A percentile compares a stretch with the other conserved stretches of the same genome.
Conservation (phyloP, 83 land plant species). For the Thuja plicata region DNA sequence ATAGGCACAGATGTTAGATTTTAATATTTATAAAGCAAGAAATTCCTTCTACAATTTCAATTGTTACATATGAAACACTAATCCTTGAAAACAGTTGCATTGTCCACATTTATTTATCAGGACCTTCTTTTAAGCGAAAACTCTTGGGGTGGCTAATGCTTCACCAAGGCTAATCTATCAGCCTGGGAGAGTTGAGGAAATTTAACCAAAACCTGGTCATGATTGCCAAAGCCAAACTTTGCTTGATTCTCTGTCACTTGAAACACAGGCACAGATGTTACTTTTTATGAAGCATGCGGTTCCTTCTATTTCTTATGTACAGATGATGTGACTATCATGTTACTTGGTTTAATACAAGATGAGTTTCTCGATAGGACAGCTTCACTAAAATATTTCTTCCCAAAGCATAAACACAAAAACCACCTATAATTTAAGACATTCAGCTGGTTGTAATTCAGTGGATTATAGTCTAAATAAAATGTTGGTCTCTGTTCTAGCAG, state of each 20-base stretch:
- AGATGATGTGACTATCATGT: neutral
- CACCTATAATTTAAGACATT: neutral
- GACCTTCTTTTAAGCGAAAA: neutral
- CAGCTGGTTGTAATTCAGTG: neutral
- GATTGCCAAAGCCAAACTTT: neutral
- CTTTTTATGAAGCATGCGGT: neutral
- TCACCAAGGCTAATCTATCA: neutral
- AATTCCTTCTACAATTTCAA: too few species aligned
- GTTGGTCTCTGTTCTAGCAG: neutral
- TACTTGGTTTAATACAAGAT: neutral
- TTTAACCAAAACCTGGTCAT: neutral
- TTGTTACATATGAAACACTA: neutral
- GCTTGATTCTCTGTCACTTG: neutral
- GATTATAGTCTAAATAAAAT: neutral
- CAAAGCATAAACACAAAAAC: neutral
- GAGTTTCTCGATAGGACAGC: neutral
- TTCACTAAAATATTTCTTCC: neutral
- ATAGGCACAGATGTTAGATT: too few species aligned
- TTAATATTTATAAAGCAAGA: too few species aligned
- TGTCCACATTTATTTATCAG: neutral
- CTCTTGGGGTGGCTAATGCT: neutral
- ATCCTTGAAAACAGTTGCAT: neutral
- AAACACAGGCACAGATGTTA: neutral
- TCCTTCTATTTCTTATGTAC: neutral
- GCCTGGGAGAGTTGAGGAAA: neutral